Base-by-base conservation (phyloP, 129 eudicot genomes). In the Kitagawia praeruptora region DNA sequence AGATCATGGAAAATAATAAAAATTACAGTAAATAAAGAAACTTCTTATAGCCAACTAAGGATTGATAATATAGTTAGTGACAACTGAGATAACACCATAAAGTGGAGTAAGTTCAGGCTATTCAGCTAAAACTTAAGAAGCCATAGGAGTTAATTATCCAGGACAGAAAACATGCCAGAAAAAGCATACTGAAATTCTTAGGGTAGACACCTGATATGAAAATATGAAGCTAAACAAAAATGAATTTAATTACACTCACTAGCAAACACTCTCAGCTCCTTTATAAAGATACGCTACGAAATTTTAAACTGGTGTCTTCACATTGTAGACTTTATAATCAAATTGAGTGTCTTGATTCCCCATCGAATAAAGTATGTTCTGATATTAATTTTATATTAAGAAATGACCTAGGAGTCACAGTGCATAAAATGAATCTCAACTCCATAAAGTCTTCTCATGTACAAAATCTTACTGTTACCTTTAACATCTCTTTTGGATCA, bases 401-500 rank as follows among this genome's bases (percentile, higher is more conserved):
- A 15, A 15, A n/a, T 61, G 6, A n/a, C 15, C 15, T 9, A 58
- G 66, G 14, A 9, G 31, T 58, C 66, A 58, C 13, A n/a, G 15
- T 2, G 4, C 69, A 61, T 61, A 2, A 2, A 8, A 74, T 45
- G 21, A 1, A 25, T 6, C 56, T 31, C 54, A 54, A 44, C 9
- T 2, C 77, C 19, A 12, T 19, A 31, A 53, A 58, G 38, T 15
- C 71, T 18, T 51, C n/a, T 38, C 19, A 77, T 40, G 25, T 5
- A 19, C 28, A 9, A 66, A 58, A 39, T 27, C 37, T 11, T 42
- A 21, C 8, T 48, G 82, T 40, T 83, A 92, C 99, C 96, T 92
- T 90, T 76, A 95, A 80, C 99, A 92, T 95, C 88, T 95, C 97
- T 83, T 87, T 92, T 66, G 95, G 94, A 77, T 95, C 91, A 81